Conservation (phyloP, 2,329 filamentous ascomycete species). For the Aspergillus felis region DNA sequence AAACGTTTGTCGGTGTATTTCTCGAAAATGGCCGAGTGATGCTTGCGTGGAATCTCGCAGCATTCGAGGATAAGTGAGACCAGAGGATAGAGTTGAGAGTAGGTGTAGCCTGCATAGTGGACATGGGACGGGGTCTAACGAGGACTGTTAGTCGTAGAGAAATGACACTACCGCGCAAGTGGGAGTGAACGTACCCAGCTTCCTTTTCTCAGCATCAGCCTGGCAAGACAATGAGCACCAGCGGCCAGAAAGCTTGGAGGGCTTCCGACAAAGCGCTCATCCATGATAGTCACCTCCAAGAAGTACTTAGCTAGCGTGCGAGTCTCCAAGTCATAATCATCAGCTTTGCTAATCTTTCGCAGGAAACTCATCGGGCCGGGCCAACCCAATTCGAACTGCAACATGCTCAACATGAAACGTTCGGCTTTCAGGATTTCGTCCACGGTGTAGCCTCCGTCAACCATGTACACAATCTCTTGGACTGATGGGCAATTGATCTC, state of each 20-base stretch:
- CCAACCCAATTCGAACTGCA: slow-evolving; percentile 93
- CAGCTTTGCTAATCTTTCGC: slow-evolving; percentile 93
- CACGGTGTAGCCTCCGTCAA: slow-evolving; percentile 80
- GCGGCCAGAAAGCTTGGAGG: slow-evolving; percentile 88
- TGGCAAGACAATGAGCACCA: slow-evolving; percentile 85
- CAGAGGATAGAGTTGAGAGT: slow-evolving; percentile 72
- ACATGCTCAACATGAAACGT: slow-evolving; percentile 95
- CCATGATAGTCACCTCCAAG: slow-evolving; percentile 93
- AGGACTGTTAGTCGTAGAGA: slow-evolving; percentile 14
- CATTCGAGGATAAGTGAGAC: slow-evolving; percentile 80
- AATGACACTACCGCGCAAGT: not conserved
- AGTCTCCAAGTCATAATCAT: slow-evolving; percentile 95
- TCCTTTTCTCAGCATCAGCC: slow-evolving; percentile 84
- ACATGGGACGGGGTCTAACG: slow-evolving; percentile 74
- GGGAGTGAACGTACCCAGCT: slow-evolving; percentile 69
- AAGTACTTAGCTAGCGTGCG: slow-evolving; percentile 97
- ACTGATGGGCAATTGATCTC: slow-evolving; percentile 98
- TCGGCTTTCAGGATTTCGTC: slow-evolving; percentile 97
- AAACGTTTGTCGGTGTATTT: slow-evolving; percentile 89
- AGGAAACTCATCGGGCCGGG: slow-evolving; percentile 99
- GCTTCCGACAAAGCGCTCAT: slow-evolving; percentile 90
- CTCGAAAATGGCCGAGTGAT: slow-evolving; percentile 83
- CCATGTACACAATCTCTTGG: slow-evolving; percentile 96
- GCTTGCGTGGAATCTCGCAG: slow-evolving; percentile 73
- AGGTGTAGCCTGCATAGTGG: slow-evolving; percentile 92